Percentiles rank a stretch among this genome's conserved stretches.
Evolutionary conservation across 192 early-diverging fungal genomes (phyloP).

Genomic region (Rhizophagus prolifer): DNA sequence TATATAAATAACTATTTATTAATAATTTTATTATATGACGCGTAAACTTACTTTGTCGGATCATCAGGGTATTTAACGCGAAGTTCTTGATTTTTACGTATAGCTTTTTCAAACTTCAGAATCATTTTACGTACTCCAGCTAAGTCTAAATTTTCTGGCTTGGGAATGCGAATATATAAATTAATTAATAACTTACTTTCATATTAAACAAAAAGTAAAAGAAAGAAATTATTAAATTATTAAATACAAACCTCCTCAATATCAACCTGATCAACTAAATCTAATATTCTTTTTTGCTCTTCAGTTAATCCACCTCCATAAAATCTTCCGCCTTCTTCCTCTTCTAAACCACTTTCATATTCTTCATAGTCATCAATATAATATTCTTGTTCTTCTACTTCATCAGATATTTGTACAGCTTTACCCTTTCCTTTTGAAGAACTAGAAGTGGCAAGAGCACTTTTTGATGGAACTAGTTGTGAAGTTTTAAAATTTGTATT

Average conservation of each 20-base stretch:
- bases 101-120: slow-evolving; percentile 78
- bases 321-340: slow-evolving; percentile 78
- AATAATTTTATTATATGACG: not conserved
- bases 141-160: slow-evolving; percentile 57
- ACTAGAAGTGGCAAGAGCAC: slow-evolving; percentile 18
- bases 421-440: slow-evolving; percentile 12
- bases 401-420: slow-evolving; percentile 32
- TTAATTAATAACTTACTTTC: not conserved
- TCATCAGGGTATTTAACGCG: slow-evolving; percentile 77
- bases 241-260: slow-evolving; percentile 56
- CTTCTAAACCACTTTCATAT: slow-evolving; percentile 43
- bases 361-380: slow-evolving; percentile 16
- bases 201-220: not conserved
- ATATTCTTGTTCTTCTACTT: slow-evolving; percentile 34
- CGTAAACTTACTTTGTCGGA: slow-evolving; percentile 49
- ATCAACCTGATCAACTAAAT: slow-evolving; percentile 83
- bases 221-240: not conserved
- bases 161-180: not conserved
- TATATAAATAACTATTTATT: not conserved
- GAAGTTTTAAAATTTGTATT: not conserved
- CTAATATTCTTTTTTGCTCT: slow-evolving; percentile 74
- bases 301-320: slow-evolving; percentile 81
- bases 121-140: slow-evolving; percentile 71
- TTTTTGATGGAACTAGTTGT: not conserved
- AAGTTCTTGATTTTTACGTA: slow-evolving; percentile 85